These are phyloP conservation scores for Colletotrichum horii DNA, from an alignment of 2,329 filamentous ascomycete genomes.

Conservation along the genomic window DNA sequence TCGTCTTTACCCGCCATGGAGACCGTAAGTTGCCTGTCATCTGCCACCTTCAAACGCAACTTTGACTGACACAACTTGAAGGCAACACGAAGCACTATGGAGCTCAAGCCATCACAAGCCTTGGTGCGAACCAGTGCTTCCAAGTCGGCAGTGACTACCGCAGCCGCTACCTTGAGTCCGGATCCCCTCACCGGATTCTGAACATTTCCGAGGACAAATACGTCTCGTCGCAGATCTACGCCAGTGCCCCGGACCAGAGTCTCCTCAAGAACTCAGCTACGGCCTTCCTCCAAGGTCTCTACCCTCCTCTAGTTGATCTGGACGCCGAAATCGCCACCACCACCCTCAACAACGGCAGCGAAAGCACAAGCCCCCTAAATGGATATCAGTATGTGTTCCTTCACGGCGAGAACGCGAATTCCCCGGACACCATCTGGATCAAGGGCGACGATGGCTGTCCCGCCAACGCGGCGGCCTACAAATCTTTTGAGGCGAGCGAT, in stretches of 20 bases:
- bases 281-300: slow-evolving; percentile 39
- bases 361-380: slow-evolving; percentile 24
- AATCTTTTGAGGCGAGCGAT: slow-evolving; percentile 32
- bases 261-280: slow-evolving; percentile 40
- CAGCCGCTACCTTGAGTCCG: slow-evolving; percentile 26
- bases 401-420: slow-evolving; percentile 32
- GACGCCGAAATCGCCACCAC: slow-evolving; percentile 29
- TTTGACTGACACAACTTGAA: slow-evolving; percentile 3
- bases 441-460: slow-evolving; percentile 40
- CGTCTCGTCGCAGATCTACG: slow-evolving; percentile 34
- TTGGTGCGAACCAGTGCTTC: slow-evolving; percentile 38
- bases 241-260: slow-evolving; percentile 35
- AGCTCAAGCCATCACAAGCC: slow-evolving; percentile 34
- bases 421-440: slow-evolving; percentile 40
- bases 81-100: slow-evolving; percentile 40
- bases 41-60: rapidly evolving
- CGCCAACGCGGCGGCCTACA: slow-evolving; percentile 27
- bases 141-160: slow-evolving; percentile 29
- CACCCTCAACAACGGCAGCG: slow-evolving; percentile 30
- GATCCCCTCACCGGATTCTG: slow-evolving; percentile 32
- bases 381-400: slow-evolving; percentile 40
- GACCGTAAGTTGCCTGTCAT: slow-evolving; percentile 30
- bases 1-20: slow-evolving; percentile 38
- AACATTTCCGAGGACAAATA: slow-evolving; percentile 37
- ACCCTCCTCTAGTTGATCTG: slow-evolving; percentile 33